Evolutionary conservation across 805 yeast genomes (phyloP).

Genomic region (Pichia manshurica): DNA sequence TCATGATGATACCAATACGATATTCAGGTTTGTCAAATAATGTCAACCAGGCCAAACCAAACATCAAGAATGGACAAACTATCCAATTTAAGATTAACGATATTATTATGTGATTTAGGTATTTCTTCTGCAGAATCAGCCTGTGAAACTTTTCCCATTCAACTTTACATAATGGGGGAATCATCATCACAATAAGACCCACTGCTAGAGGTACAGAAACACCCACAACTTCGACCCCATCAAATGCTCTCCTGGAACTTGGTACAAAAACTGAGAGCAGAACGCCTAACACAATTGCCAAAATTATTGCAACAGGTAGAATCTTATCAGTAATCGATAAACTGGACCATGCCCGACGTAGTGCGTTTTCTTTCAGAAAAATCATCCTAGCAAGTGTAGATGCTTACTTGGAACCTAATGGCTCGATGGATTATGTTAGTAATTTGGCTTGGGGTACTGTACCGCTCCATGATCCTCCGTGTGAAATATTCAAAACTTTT

Average conservation of each 20-base stretch:
- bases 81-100: slow-evolving; percentile 50
- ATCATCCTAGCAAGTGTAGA: too few species aligned
- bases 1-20: slow-evolving; percentile 51
- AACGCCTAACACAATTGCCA: slow-evolving; percentile 35
- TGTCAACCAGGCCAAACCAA: slow-evolving; percentile 49
- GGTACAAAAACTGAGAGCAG: slow-evolving; percentile 39
- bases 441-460: too few species aligned
- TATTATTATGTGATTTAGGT: slow-evolving; percentile 30
- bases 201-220: slow-evolving; percentile 43
- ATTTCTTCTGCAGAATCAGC: slow-evolving; percentile 18
- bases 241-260: slow-evolving; percentile 31
- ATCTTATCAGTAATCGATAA: slow-evolving; percentile 33
- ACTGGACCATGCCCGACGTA: slow-evolving; percentile 7
- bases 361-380: too few species aligned
- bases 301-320: slow-evolving; percentile 22
- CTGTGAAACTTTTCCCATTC: slow-evolving; percentile 42
- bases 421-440: too few species aligned
- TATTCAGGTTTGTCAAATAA: slow-evolving; percentile 44
- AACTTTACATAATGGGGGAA: slow-evolving; percentile 51
- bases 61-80: slow-evolving; percentile 50
- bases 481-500: too few species aligned
- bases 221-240: slow-evolving; percentile 31
- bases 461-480: too few species aligned
- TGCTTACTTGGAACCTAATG: too few species aligned
- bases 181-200: slow-evolving; percentile 51